These are phyloP conservation scores for Arthrobotrys conoides DNA, from an alignment of 2,329 filamentous ascomycete genomes.

Conservation along the genomic window DNA sequence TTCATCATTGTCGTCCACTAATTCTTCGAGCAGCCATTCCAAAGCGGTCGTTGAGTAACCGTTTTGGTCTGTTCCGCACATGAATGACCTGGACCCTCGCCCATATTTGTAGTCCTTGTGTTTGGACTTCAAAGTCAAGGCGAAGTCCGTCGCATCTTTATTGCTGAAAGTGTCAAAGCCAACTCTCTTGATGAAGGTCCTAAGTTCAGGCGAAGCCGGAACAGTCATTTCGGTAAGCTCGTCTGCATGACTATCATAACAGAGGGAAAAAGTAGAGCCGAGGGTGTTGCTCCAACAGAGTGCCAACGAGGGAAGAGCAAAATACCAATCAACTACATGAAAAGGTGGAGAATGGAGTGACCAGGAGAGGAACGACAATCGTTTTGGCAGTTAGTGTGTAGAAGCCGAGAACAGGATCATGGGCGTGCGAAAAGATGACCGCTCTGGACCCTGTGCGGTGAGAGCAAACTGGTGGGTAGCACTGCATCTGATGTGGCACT, in stretches of 20 bases:
- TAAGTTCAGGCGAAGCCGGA: constrained; percentile 64
- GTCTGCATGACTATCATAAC: constrained; percentile 27
- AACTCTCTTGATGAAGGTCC: constrained; percentile 77
- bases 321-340: too few relatives aligned
- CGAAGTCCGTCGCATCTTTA: constrained; percentile 77
- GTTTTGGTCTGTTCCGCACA: constrained; percentile 91
- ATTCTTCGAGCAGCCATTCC: constrained; percentile 90
- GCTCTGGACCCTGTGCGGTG: too few relatives aligned
- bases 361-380: too few relatives aligned
- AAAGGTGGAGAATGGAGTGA: too few relatives aligned
- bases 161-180: constrained; percentile 81
- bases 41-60: constrained; percentile 92
- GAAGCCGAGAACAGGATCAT: too few relatives aligned
- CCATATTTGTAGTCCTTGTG: constrained; percentile 88
- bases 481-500: too few relatives aligned
- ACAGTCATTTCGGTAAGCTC: constrained; percentile 52
- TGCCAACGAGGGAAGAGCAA: too few relatives aligned
- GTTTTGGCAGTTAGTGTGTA: too few relatives aligned
- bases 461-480: too few relatives aligned
- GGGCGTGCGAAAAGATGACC: too few relatives aligned
- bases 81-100: constrained; percentile 85
- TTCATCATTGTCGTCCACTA: constrained; percentile 94
- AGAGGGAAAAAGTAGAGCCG: too few relatives aligned
- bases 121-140: constrained; percentile 85
- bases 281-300: too few relatives aligned